Percentiles rank a stretch among this genome's conserved stretches.
phyloP scores from a whole-genome alignment of 306 rosid species.

The Hylodesmum podocarpum region DNA sequence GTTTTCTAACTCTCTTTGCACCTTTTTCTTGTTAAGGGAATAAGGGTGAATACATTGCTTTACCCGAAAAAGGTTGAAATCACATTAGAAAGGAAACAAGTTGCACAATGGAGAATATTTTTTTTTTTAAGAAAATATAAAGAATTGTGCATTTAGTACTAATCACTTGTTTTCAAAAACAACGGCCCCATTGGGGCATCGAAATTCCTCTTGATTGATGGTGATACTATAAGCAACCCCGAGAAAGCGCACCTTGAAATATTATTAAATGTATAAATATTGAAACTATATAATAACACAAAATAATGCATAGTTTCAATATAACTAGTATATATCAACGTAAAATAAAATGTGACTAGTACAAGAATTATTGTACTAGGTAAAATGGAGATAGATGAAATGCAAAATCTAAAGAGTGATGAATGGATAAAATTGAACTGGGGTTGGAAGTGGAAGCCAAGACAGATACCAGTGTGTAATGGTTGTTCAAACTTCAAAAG shows the following conservation, averaged over 20 bases:
- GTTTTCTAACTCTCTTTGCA: constrained; percentile 18
- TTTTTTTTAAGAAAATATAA: neutral
- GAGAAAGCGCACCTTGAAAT: neutral
- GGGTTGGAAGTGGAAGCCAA: constrained; percentile 22
- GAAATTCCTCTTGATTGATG: neutral
- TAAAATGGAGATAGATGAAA: neutral
- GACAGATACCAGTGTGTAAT: constrained; percentile 18
- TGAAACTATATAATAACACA: neutral
- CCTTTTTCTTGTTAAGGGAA: neutral
- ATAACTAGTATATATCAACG: neutral
- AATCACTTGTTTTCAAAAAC: neutral
- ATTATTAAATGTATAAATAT: neutral
- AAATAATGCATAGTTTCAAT: neutral
- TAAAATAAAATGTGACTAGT: neutral
- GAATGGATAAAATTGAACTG: neutral
- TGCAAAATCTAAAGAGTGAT: too few species aligned
- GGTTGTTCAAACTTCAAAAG: constrained; percentile 27
- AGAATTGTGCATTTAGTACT: constrained; percentile 3
- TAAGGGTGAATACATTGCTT: neutral
- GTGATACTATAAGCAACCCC: neutral
- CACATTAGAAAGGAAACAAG: neutral
- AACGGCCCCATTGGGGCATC: constrained; percentile 9
- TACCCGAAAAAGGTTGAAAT: neutral
- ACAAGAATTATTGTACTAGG: neutral
- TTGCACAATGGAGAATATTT: neutral